Conservation (phyloP, 371 early-diverging fungal genomes). For the Cokeromyces recurvatus region DNA sequence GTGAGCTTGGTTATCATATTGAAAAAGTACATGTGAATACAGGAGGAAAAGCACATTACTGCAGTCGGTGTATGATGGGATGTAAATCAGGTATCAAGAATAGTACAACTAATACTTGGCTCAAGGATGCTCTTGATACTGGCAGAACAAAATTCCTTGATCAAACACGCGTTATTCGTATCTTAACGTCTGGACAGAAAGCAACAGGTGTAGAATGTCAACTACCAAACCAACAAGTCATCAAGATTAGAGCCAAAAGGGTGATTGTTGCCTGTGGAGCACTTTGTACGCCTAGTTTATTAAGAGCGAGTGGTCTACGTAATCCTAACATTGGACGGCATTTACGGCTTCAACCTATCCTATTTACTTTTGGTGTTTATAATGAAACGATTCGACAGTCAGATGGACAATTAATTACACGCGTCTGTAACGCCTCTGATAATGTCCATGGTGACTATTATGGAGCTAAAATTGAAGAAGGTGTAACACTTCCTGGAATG, state of each 20-base stretch:
- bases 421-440: slow-evolving; percentile 5
- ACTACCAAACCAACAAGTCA: slow-evolving; percentile 1
- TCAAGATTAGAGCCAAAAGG: slow-evolving; percentile 31
- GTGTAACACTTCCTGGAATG: slow-evolving; percentile 39
- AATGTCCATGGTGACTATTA: slow-evolving; percentile 44
- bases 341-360: slow-evolving; percentile 40
- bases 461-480: slow-evolving; percentile 61
- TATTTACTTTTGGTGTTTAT: slow-evolving; percentile 34
- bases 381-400: slow-evolving; percentile 45
- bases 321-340: slow-evolving; percentile 65
- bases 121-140: slow-evolving; percentile 57
- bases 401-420: slow-evolving; percentile 59
- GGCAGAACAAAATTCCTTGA: slow-evolving; percentile 61
- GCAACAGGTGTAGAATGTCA: slow-evolving; percentile 47
- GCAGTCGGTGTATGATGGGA: slow-evolving; percentile 64
- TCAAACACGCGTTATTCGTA: slow-evolving; percentile 46
- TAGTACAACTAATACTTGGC: slow-evolving; percentile 59
- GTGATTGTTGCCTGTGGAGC: slow-evolving; percentile 65
- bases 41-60: slow-evolving; percentile 52
- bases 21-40: slow-evolving; percentile 67
- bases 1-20: slow-evolving; percentile 62
- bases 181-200: slow-evolving; percentile 39
- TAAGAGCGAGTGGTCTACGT: slow-evolving; percentile 56
- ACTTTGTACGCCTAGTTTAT: slow-evolving; percentile 58
- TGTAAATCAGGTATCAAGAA: slow-evolving; percentile 70